A percentile compares a stretch with the other conserved stretches of the same genome.
Evolutionary conservation across 1,284 basidiomycete genomes (phyloP).

Genomic region (Melampsora larici-populina): DNA sequence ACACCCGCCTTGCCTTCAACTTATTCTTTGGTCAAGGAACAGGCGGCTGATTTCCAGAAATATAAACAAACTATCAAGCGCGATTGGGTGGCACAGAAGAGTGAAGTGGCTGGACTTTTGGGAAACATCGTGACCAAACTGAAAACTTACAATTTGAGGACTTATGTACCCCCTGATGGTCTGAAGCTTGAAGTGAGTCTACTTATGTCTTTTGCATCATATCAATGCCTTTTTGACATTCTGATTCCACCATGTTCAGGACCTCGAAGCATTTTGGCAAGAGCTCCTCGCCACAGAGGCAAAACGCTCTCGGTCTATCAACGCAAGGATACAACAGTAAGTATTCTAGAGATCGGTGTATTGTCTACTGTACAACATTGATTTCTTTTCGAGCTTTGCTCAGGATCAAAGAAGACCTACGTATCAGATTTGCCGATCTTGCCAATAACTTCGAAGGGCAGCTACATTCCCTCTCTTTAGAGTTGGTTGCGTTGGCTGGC

Average conservation of each 20-base stretch:
- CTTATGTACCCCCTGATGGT: constrained; percentile 75
- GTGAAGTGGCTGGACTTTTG: constrained; percentile 81
- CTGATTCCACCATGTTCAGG: constrained; percentile 54
- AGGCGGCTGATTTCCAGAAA: constrained; percentile 68
- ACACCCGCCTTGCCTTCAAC: constrained; percentile 65
- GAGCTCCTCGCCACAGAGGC: constrained; percentile 71
- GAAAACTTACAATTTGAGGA: constrained; percentile 77
- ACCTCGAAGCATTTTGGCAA: constrained; percentile 78
- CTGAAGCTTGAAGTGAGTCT: constrained; percentile 62
- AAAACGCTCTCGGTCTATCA: constrained; percentile 74
- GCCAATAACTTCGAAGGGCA: constrained; percentile 79
- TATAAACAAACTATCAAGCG: constrained; percentile 86
- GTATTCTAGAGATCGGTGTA: constrained; percentile 51
- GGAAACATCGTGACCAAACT: constrained; percentile 93
- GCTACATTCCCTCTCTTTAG: constrained; percentile 68
- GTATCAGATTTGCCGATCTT: constrained; percentile 75
- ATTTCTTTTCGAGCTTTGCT: neutral
- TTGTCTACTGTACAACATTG: constrained; percentile 1
- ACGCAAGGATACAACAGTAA: constrained; percentile 83
- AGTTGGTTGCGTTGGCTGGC: constrained; percentile 72
- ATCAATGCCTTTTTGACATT: too few relatives aligned
- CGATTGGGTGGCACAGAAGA: constrained; percentile 81
- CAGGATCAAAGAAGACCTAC: constrained; percentile 83
- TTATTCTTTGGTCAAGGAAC: constrained; percentile 75
- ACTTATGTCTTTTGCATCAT: neutral